A percentile compares a stretch with the other conserved stretches of the same genome.
phyloP scores from a whole-genome alignment of 176 grass and related monocot genomes.

The Ensete ventricosum region DNA sequence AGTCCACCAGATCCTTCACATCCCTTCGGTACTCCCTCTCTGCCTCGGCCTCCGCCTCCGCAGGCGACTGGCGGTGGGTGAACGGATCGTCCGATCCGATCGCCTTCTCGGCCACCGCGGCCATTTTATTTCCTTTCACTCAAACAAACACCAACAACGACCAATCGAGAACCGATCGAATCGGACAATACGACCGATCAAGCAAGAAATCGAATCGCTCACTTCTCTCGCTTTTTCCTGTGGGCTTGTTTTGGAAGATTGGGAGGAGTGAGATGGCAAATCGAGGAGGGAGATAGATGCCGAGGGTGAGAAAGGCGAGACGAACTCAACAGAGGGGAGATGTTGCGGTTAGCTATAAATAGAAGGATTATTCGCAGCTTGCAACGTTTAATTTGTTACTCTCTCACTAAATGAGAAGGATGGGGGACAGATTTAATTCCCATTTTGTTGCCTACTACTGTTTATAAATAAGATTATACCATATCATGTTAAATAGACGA shows the following conservation, averaged over 20 bases:
- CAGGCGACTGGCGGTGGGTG: background rate
- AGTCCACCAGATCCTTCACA: background rate
- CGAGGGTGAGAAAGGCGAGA: background rate
- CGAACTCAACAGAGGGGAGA: background rate
- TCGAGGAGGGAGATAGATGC: background rate
- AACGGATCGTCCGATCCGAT: background rate
- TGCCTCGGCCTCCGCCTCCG: background rate
- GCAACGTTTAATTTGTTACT: too few species aligned
- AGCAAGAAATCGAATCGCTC: background rate
- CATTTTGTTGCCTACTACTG: too few species aligned
- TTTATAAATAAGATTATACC: too few species aligned
- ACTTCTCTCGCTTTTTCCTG: background rate
- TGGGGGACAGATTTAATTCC: too few species aligned
- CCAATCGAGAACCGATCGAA: background rate
- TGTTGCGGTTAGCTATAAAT: background rate
- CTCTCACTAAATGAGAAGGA: too few species aligned
- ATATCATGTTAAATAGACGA: too few species aligned
- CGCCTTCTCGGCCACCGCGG: background rate
- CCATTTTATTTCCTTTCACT: constrained; percentile 1
- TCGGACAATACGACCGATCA: background rate
- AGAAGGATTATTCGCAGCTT: background rate
- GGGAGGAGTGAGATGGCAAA: background rate
- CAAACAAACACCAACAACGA: background rate
- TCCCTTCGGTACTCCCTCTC: background rate
- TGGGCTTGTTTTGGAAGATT: background rate